Base-by-base conservation (phyloP, 2,329 filamentous ascomycete species). In the Xylariaceae sp. region DNA sequence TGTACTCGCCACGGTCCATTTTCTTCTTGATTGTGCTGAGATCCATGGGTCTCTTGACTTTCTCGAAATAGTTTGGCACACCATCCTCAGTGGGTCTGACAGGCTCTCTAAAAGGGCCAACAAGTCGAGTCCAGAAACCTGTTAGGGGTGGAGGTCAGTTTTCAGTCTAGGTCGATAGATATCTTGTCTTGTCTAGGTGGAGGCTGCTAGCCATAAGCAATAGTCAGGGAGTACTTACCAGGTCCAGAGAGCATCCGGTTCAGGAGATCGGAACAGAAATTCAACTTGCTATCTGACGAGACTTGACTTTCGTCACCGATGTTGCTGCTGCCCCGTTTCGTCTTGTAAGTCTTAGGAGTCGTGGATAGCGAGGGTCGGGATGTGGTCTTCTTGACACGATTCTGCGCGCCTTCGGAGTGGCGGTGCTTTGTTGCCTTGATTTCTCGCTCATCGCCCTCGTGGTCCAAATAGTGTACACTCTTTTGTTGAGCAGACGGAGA, bases 101-200 rank as follows among this genome's bases (percentile, higher is more conserved):
- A 0, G 82, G 77, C 21, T 84, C 76, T 42, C 76, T 77, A 67
- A 86, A 85, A 0, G 81, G 80, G 0, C 80, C 80, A 2, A 85
- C 81, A 0, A 85, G 74, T n/a, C 82, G 79, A 0, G 83, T 85
- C 83, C 83, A 86, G 66, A 83, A 85, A 6, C 83, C 81, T 83
- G 49, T 16, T 40, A 37, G 22, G 4, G 6, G n/a, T 48, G 21
- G 21, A 12, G 15, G 55, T 55, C 37, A 56, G 51, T 37, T 42
- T 43, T 41, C 19, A 22, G 6, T 22, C 44, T 16, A 26, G 4
- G 19, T 37, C 34, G 32, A 22, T 10, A 10, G 9, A 37, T 9
- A 26, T 40, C 16, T 19, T 19, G 8, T 40, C 45, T 34, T 6
- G 4, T 16, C 9, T n/a, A 19, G 22, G 3, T 32, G 18, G 18